Evolutionary conservation across 164 flowering plant species (phyloP), one percentile per base, ranked within the genome.

Genomic region (Nelumbo lutea): DNA sequence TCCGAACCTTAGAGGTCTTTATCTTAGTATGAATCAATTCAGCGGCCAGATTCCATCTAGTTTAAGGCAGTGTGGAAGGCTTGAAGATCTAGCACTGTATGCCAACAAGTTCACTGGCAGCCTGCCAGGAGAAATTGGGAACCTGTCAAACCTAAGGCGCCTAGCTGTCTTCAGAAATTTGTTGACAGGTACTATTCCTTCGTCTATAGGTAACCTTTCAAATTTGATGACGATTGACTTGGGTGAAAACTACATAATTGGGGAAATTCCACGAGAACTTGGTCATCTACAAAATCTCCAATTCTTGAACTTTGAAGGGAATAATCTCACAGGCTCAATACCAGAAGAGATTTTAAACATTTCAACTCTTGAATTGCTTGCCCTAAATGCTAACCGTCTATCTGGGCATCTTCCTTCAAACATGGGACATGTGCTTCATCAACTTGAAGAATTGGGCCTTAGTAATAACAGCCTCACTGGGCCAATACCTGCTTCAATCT

Each of bases 31-130:
- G 4, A 46, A 46, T 46, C 48, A 4, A 4, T 7, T 46, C 48
- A 46, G 7, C 4, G 48, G 7, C 48, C 4, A 46, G 48, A 4
- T 53, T 1, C 69, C 69, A 61, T 6, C 70, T 9, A 68, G 72
- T 56, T 3, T 9, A 1, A n/a, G 66, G 0, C 27, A 13, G 10
- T 61, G 64, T 14, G 6, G 47, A 43, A 3, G 42, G 64, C 64
- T 61, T 61, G 3, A 61, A 42, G 2, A 11, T 10, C 58, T 77
- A 51, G 42, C 50, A 38, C 8, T 73, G 42, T 14, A 38, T 6
- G 5, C 2, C 9, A 76, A 76, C 60, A 5, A 38, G 27, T 73
- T 76, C 38, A 59, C 69, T 13, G 76, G 74, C 43, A 42, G 65
- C 1, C 47, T 69, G 4, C 60, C 60, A 2, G 41, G 6, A 4